A percentile compares a stretch with the other conserved stretches of the same genome.
These are phyloP conservation scores for Pseudogymnoascus sp. DNA, from an alignment of 2,329 filamentous ascomycete genomes.

Conservation along the genomic window DNA sequence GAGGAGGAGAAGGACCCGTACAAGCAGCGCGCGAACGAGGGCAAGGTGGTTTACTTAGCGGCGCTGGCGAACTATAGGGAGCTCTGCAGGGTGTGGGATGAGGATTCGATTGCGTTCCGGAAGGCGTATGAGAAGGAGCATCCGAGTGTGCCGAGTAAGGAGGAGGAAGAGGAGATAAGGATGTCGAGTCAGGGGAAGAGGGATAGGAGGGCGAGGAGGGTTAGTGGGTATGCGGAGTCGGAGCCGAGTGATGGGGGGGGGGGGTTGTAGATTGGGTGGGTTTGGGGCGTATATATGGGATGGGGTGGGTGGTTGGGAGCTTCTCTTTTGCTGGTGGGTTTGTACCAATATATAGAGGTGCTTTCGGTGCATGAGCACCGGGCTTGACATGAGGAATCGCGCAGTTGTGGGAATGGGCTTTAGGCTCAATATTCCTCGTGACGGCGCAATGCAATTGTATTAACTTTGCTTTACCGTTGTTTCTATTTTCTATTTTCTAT, in stretches of 20 bases:
- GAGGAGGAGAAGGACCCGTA: slow-evolving; percentile 68
- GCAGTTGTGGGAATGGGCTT: not conserved
- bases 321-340: not conserved
- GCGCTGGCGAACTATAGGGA: slow-evolving; percentile 51
- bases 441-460: not conserved
- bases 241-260: not conserved
- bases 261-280: not conserved
- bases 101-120: slow-evolving; percentile 47
- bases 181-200: slow-evolving; percentile 23
- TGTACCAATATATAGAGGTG: not conserved
- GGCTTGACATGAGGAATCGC: not conserved
- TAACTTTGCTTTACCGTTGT: not conserved
- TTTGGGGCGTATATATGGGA: not conserved
- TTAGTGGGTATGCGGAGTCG: slow-evolving; percentile 22
- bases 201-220: slow-evolving; percentile 27
- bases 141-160: slow-evolving; percentile 34
- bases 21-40: slow-evolving; percentile 61
- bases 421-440: not conserved
- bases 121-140: slow-evolving; percentile 44
- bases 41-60: slow-evolving; percentile 56
- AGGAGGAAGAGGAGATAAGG: slow-evolving; percentile 19
- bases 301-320: not conserved
- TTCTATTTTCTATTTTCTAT: not conserved
- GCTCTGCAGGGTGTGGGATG: slow-evolving; percentile 63
- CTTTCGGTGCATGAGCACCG: not conserved